Evolutionary conservation across 768 basidiomycete genomes (phyloP).

Genomic region (Dioszegia aurantiaca): DNA sequence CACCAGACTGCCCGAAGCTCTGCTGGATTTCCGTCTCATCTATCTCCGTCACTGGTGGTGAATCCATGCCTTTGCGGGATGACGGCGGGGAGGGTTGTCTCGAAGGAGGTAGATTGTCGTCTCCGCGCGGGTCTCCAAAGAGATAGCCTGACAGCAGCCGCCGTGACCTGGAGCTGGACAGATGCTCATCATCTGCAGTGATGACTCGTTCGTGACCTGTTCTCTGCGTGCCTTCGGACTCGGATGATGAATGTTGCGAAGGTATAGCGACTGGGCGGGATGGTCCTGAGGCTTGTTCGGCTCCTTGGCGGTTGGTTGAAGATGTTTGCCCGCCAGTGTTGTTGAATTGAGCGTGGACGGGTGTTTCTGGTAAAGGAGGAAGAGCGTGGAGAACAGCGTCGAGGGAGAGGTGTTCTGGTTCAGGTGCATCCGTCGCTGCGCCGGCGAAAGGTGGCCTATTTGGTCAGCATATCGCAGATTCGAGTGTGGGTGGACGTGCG

Average conservation of each 20-base stretch:
- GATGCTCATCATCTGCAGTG: conserved; percentile 23
- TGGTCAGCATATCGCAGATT: background rate
- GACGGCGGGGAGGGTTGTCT: conserved; percentile 2
- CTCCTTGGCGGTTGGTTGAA: conserved; percentile 9
- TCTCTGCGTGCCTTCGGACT: background rate
- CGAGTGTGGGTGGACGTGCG: conserved; percentile 20
- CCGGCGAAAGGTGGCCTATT: conserved; percentile 43
- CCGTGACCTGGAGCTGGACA: conserved; percentile 35
- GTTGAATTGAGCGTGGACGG: background rate
- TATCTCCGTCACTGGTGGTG: conserved; percentile 30
- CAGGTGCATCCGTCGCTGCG: conserved; percentile 20
- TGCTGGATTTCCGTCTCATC: background rate
- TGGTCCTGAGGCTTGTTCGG: background rate
- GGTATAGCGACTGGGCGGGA: conserved; percentile 8
- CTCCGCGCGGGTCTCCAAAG: conserved; percentile 42
- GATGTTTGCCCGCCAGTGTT: conserved; percentile 2
- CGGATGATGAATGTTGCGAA: conserved; percentile 7
- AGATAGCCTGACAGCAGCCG: conserved; percentile 47
- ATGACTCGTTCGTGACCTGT: background rate
- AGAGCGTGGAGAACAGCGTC: conserved; percentile 19
- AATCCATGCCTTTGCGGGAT: conserved; percentile 14
- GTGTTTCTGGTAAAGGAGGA: background rate
- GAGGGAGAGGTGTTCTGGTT: conserved; percentile 34
- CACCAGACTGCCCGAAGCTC: conserved; percentile 10
- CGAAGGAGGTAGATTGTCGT: conserved; percentile 2